Percentiles rank a stretch among this genome's conserved stretches.
These are phyloP conservation scores for Tuber melanosporum DNA, from an alignment of 495 filamentous ascomycete genomes.

Conservation along the genomic window DNA sequence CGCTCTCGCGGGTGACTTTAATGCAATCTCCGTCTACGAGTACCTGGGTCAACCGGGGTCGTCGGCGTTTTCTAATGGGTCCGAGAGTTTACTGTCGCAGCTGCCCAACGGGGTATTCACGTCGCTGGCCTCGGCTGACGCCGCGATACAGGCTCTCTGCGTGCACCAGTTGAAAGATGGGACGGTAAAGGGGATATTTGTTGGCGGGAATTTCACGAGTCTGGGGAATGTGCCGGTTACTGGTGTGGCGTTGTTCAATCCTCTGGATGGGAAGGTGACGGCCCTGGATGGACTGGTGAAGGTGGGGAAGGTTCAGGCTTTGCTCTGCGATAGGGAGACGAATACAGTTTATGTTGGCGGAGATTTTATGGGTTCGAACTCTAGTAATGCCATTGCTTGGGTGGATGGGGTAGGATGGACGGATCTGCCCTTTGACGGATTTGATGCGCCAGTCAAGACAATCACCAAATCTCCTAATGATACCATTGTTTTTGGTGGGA, in stretches of 20 bases:
- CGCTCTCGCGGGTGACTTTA: constrained; percentile 83
- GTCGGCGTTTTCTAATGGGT: constrained; percentile 62
- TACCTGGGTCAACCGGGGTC: constrained; percentile 72
- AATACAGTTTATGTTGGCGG: constrained; percentile 88
- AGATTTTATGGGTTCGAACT: constrained; percentile 67
- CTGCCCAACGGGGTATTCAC: constrained; percentile 82
- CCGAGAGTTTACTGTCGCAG: constrained; percentile 69
- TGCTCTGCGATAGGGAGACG: constrained; percentile 76
- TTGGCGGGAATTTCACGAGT: constrained; percentile 96
- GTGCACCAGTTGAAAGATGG: constrained; percentile 64
- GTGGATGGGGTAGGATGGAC: constrained; percentile 65
- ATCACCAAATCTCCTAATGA: constrained; percentile 72
- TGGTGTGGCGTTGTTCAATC: constrained; percentile 74
- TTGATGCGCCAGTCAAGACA: constrained; percentile 86
- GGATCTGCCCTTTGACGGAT: constrained; percentile 81
- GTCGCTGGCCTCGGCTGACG: constrained; percentile 67
- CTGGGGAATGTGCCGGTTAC: constrained; percentile 66
- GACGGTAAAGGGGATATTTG: constrained; percentile 63
- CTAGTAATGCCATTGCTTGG: constrained; percentile 80
- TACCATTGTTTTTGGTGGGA: constrained; percentile 84
- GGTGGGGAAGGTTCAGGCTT: constrained; percentile 63
- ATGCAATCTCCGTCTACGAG: constrained; percentile 80
- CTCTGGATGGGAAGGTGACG: constrained; percentile 58
- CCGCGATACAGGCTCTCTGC: constrained; percentile 79
- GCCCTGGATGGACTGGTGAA: constrained; percentile 64